Evolutionary conservation across 257 asterid species (phyloP), one percentile per base, ranked within the genome.

Genomic region (Solanum ossicruentum): DNA sequence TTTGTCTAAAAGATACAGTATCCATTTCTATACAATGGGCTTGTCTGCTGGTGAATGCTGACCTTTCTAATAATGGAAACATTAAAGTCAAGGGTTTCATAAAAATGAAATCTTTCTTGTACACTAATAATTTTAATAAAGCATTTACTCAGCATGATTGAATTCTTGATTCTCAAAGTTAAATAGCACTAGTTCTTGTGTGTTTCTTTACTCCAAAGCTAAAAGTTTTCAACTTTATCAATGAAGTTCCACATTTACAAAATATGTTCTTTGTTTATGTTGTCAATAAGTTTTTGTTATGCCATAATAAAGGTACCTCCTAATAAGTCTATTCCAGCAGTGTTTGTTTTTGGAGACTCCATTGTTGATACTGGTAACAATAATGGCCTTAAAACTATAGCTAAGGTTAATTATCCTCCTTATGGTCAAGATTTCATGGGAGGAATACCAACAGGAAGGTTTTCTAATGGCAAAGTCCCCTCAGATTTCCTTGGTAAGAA

Each of bases 301-400:
- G 57, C 57, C 8, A 49, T 81, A 61, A 77, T 81, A 61, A 77
- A 43, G 20, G 32, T 85, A 55, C 90, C 92, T 3, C 7, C 67
- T 65, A 90, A 87, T 66, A 26, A 41, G 26, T 63, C 81, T 1
- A 51, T 93, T 41, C 95, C 94, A 5, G 93, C 94, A 10, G 88
- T 90, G 10, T 8, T 92, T 41, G 90, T 88, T 26, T 93, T 93
- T 32, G 95, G 97, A 84, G 96, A 92, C 60, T 92, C 96, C 39
- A 80, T 93, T 52, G 93, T 91, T n/a, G 97, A 93, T 63, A 88
- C 91, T 3, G 96, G 96, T 17, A 93, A 90, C 84, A 91, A 92
- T 77, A 92, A 93, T 79, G 83, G 86, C 60, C 86, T 91, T 11
- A 82, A 55, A 0, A 92, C 97, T 2, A 54, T 91, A 10, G 70